Percentiles rank a stretch among this genome's conserved stretches.
phyloP scores from a whole-genome alignment of 306 rosid species.

The Medicago lupulina region DNA sequence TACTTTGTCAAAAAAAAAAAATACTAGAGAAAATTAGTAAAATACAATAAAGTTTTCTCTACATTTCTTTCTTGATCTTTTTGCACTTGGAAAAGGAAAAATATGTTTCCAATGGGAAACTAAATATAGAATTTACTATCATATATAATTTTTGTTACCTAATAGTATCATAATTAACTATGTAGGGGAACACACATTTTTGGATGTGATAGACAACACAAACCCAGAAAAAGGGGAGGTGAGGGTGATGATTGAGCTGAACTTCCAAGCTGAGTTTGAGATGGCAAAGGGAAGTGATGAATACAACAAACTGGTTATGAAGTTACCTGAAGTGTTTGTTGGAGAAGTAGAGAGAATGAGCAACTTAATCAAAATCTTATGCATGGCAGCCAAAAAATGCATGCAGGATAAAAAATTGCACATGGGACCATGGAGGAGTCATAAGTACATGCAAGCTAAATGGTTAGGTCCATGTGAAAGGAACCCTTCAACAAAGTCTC shows the following conservation, averaged over 20 bases:
- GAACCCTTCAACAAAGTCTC: conserved; percentile 48
- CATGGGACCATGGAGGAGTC: conserved; percentile 94
- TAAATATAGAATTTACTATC: neutral
- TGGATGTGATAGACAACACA: conserved; percentile 70
- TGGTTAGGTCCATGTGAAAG: conserved; percentile 84
- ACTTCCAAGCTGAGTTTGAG: conserved; percentile 79
- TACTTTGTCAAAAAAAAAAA: no score
- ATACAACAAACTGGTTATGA: conserved; percentile 57
- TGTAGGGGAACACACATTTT: conserved; percentile 74
- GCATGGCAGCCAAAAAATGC: conserved; percentile 77
- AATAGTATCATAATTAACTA: neutral
- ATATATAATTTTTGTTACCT: conserved; percentile 1
- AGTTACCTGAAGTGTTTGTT: conserved; percentile 77
- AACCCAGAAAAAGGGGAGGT: conserved; percentile 64
- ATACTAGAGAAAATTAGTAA: no score
- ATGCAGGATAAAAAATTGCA: conserved; percentile 89
- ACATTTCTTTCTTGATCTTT: neutral
- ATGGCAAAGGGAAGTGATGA: conserved; percentile 75
- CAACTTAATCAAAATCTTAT: conserved; percentile 58
- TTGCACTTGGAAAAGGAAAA: conserved; percentile 12
- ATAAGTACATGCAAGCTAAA: conserved; percentile 81
- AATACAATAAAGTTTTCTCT: no score
- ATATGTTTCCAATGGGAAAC: neutral
- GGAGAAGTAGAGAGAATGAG: conserved; percentile 80
- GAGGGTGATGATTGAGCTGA: conserved; percentile 76